phyloP scores from a whole-genome alignment of 106 monocot species.

The Platanthera guangdongensis region DNA sequence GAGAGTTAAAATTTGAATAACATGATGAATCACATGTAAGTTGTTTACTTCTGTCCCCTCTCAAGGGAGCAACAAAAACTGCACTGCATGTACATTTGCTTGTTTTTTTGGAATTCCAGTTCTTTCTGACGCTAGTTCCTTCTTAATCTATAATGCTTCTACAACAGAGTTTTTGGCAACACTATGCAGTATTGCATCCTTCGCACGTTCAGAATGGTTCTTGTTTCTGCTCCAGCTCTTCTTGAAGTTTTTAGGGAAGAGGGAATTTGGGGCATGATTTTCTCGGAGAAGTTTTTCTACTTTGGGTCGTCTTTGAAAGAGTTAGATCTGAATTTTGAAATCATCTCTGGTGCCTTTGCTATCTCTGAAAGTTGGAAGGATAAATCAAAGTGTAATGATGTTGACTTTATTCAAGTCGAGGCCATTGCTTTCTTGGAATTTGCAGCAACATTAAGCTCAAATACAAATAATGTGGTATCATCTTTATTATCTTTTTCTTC shows the following conservation, averaged over 20 bases:
- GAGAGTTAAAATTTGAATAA: not conserved
- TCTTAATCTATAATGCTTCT: slow-evolving; percentile 11
- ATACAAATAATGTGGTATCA: slow-evolving; percentile 71
- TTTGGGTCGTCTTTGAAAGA: slow-evolving; percentile 48
- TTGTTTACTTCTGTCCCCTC: no score
- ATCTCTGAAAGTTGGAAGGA: slow-evolving; percentile 9
- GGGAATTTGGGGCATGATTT: slow-evolving; percentile 88
- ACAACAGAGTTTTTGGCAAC: slow-evolving; percentile 64
- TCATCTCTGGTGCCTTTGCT: slow-evolving; percentile 10
- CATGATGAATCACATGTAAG: no score
- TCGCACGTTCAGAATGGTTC: slow-evolving; percentile 75
- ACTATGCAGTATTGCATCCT: slow-evolving; percentile 78
- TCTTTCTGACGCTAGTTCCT: not conserved
- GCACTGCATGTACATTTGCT: not conserved
- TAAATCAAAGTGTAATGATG: slow-evolving; percentile 21
- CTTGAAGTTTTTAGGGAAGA: slow-evolving; percentile 84
- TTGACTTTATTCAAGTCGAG: slow-evolving; percentile 73
- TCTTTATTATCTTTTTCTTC: not conserved
- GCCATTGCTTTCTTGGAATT: slow-evolving; percentile 92
- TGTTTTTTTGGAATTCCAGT: slow-evolving; percentile 1
- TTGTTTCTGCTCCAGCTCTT: slow-evolving; percentile 61
- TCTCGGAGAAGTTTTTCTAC: slow-evolving; percentile 91
- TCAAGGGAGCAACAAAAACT: no score
- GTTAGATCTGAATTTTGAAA: slow-evolving; percentile 8
- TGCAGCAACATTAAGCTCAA: slow-evolving; percentile 60